Evolutionary conservation across 2,329 filamentous ascomycete genomes (phyloP), one percentile per base, ranked within the genome.

Genomic region (Colletotrichum phormii): DNA sequence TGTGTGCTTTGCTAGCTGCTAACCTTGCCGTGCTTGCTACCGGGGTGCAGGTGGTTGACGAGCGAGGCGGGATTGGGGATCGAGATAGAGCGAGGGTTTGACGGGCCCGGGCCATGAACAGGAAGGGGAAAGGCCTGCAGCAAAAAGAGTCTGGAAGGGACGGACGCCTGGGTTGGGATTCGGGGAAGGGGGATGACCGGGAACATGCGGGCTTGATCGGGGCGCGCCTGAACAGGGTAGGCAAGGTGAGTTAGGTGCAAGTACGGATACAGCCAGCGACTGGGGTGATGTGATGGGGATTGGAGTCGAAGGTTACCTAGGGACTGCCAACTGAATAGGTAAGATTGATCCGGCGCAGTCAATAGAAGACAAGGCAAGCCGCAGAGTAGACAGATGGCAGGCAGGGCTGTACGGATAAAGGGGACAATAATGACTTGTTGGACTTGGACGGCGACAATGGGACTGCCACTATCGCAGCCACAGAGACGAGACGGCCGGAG

Each of bases 61-160:
- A 59, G 54, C 57, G 46, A 62, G 51, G 33, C 31, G 46, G n/a
- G 22, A 26, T 15, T 42, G 46, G 33, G 51, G 35, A 64, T 64
- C 62, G 33, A 53, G 62, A 46, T 61, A 26, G 26, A 63, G 13
- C n/a, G 58, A 68, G 59, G 42, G 54, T 33, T 33, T 31, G 12
- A 54, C 5, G 65, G 51, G 33, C 51, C 49, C 31, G 35, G 26
- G 26, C 58, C 58, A 68, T 53, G 58, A 24, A 63, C 58, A 53
- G 42, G 58, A 62, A 72, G 54, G 22, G 69, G 53, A 64, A 68
- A 63, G 53, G 58, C 64, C 58, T 69, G 64, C 59, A 62, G 65
- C 64, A 58, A 15, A 11, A 31, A 29, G 12, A 33, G 46, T 63
- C 29, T 53, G 12, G 63, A 58, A 67, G 24, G 46, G 57, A 51